Evolutionary conservation across 352 stramenopile genomes (phyloP).

Genomic region (Pythium insidiosum): DNA sequence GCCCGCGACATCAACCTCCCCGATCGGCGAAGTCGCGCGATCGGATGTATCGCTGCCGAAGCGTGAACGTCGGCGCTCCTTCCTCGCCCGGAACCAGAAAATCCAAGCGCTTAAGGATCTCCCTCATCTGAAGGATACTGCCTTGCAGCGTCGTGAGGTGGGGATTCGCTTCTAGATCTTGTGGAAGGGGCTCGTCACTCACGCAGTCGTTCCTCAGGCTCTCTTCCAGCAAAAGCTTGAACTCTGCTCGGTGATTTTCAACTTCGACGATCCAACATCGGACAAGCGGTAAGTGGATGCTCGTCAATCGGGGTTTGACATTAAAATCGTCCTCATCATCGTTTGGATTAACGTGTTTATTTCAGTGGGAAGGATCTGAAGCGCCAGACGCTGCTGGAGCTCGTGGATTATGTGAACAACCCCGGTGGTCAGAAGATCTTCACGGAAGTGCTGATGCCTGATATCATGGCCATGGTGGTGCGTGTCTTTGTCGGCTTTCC

Average conservation of each 20-base stretch:
- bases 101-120: slow-evolving; percentile 82
- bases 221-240: slow-evolving; percentile 96
- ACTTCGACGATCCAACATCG: slow-evolving; percentile 94
- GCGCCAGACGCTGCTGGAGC: slow-evolving; percentile 97
- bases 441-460: slow-evolving; percentile 95
- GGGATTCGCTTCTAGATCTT: no score
- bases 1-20: slow-evolving; percentile 22
- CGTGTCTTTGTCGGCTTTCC: slow-evolving; percentile 6
- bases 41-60: slow-evolving; percentile 81
- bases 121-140: slow-evolving; percentile 81
- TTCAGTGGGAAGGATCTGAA: slow-evolving; percentile 94
- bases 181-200: no score
- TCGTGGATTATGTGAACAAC: slow-evolving; percentile 99
- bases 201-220: no score
- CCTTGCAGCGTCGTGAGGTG: slow-evolving; percentile 64
- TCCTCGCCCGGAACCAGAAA: slow-evolving; percentile 81
- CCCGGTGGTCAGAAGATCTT: slow-evolving; percentile 95
- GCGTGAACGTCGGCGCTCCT: slow-evolving; percentile 72
- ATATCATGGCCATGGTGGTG: slow-evolving; percentile 90
- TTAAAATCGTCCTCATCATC: no score
- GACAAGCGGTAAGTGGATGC: slow-evolving; percentile 94
- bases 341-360: no score
- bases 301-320: no score
- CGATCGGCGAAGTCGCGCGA: slow-evolving; percentile 59
- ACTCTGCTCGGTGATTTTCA: slow-evolving; percentile 95